Conservation (phyloP, 495 filamentous ascomycete species). For the Bombardia bombarda region DNA sequence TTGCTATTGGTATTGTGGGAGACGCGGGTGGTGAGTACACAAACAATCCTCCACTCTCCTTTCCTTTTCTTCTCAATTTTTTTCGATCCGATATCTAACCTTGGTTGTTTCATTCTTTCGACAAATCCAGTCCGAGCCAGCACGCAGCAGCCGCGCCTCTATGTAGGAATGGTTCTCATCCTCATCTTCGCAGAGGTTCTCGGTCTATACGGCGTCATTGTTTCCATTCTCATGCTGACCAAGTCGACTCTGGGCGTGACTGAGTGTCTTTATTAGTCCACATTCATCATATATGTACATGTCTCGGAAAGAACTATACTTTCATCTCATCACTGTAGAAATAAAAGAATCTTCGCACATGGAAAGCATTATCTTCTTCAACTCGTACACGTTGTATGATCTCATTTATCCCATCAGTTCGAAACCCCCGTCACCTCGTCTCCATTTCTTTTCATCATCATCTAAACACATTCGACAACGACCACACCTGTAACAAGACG, state of each 20-base stretch:
- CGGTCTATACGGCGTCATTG: slow-evolving; percentile 50
- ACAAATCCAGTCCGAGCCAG: slow-evolving; percentile 56
- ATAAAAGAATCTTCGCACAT: no score
- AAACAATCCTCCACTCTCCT: background rate
- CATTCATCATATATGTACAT: background rate
- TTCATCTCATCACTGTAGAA: no score
- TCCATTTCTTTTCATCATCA: no score
- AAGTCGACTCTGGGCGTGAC: slow-evolving; percentile 26
- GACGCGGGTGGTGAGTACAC: slow-evolving; percentile 60
- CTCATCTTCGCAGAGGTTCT: slow-evolving; percentile 91
- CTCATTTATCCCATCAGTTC: no score
- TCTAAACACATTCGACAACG: no score
- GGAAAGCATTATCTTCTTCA: no score
- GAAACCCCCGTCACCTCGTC: no score
- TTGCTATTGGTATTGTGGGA: slow-evolving; percentile 85
- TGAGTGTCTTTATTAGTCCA: slow-evolving; percentile 22
- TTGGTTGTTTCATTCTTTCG: background rate
- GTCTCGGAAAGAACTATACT: no score
- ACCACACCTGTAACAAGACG: no score
- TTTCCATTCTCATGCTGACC: slow-evolving; percentile 35
- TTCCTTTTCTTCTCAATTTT: background rate
- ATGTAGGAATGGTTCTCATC: slow-evolving; percentile 91
- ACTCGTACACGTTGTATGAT: no score
- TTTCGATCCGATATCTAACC: background rate
- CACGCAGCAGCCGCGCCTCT: slow-evolving; percentile 81